These are phyloP conservation scores for Fonsecaea multimorphosa DNA, from an alignment of 2,329 filamentous ascomycete species.

Conservation along the genomic window DNA sequence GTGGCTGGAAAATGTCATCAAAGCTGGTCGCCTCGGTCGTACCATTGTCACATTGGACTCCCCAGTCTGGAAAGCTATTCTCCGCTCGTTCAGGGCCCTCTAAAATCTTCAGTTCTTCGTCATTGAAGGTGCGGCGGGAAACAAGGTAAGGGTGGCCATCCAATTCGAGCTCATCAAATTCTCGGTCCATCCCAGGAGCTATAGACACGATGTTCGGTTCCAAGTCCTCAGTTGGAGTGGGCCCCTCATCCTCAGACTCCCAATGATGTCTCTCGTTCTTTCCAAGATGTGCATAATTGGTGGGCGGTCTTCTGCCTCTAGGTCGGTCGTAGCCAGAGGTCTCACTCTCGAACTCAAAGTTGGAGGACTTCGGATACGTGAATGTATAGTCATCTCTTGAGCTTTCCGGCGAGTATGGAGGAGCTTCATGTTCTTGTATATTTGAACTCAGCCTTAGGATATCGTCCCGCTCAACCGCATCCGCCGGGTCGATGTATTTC, in stretches of 20 bases:
- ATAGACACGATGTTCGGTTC: constrained; percentile 38
- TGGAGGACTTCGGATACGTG: constrained; percentile 39
- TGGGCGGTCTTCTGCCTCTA: constrained; percentile 35
- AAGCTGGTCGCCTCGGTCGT: not conserved
- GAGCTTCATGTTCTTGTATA: constrained; percentile 16
- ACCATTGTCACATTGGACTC: not conserved
- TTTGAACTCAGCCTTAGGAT: constrained; percentile 35
- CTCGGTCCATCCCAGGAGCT: constrained; percentile 32
- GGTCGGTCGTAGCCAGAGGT: constrained; percentile 36
- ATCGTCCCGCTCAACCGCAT: constrained; percentile 40
- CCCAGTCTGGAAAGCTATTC: not conserved
- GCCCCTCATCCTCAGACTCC: constrained; percentile 21
- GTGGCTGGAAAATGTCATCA: not conserved
- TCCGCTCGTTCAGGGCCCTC: constrained; percentile 16
- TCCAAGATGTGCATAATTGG: constrained; percentile 33
- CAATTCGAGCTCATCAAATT: constrained; percentile 37
- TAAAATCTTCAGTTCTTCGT: constrained; percentile 35
- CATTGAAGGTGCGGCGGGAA: constrained; percentile 31
- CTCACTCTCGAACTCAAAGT: constrained; percentile 38
- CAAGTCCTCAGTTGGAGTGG: constrained; percentile 25
- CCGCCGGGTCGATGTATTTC: constrained; percentile 39
- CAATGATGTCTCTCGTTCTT: constrained; percentile 33
- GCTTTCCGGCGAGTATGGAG: constrained; percentile 38
- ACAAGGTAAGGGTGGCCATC: constrained; percentile 38
- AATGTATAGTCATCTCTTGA: constrained; percentile 40